Evolutionary conservation across 306 rosid genomes (phyloP).

Genomic region (Delonix regia): DNA sequence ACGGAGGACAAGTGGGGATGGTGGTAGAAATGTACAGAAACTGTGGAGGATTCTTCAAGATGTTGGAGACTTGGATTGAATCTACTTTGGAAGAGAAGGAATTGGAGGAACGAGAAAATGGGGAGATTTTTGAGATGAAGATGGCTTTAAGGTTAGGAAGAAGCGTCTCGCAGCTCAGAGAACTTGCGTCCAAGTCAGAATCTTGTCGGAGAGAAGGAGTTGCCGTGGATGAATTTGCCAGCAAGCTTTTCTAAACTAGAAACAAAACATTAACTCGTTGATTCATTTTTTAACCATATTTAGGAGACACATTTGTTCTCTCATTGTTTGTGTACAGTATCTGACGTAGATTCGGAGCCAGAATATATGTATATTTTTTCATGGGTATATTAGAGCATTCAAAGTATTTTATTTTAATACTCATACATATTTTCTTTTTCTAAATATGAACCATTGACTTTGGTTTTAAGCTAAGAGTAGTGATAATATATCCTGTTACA

Average conservation of each 20-base stretch:
- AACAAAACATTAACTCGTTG: neutral
- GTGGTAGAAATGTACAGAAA: constrained; percentile 71
- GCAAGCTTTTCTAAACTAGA: constrained; percentile 35
- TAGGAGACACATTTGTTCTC: neutral
- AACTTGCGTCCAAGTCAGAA: constrained; percentile 57
- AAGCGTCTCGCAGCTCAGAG: constrained; percentile 56
- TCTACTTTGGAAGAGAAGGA: constrained; percentile 54
- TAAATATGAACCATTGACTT: neutral
- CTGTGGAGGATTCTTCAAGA: constrained; percentile 56
- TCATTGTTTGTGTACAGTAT: constrained; percentile 29
- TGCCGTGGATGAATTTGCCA: constrained; percentile 61
- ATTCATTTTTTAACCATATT: neutral
- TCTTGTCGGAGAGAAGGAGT: constrained; percentile 46
- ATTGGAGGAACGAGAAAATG: constrained; percentile 67
- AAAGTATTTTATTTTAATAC: too few relatives aligned
- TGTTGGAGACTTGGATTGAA: constrained; percentile 51
- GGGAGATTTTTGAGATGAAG: constrained; percentile 60
- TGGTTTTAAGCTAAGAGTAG: neutral
- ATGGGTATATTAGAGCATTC: neutral
- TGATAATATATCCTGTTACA: neutral
- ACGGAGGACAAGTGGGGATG: constrained; percentile 80
- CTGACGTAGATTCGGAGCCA: neutral
- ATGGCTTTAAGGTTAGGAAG: constrained; percentile 73
- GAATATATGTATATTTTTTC: neutral
- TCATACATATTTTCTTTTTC: neutral